phyloP scores from a whole-genome alignment of 257 asterid genomes.

The Jasminum sambac region DNA sequence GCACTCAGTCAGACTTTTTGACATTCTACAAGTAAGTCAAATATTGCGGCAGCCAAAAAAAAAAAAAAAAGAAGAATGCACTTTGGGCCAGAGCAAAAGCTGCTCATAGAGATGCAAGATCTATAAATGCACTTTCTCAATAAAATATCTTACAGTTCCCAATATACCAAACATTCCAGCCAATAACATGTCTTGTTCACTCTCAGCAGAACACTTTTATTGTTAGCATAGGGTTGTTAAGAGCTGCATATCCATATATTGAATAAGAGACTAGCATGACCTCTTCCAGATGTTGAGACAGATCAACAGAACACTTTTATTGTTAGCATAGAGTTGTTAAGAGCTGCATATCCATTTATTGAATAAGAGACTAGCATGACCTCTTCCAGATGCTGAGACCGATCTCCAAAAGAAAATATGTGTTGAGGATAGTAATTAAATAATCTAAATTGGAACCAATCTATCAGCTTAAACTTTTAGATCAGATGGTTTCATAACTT shows the following conservation, averaged over 20 bases:
- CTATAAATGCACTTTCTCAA: background rate
- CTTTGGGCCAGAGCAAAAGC: background rate
- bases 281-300: background rate
- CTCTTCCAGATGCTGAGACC: background rate
- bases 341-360: background rate
- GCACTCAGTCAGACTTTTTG: background rate
- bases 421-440: too few species aligned
- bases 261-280: background rate
- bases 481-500: too few species aligned
- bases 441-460: too few species aligned
- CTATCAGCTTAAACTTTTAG: too few species aligned
- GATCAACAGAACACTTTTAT: too few species aligned
- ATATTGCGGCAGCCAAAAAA: too few species aligned
- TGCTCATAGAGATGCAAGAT: background rate
- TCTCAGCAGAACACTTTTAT: too few species aligned
- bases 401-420: slow-evolving; percentile 4
- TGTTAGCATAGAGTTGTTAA: too few species aligned
- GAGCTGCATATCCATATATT: background rate
- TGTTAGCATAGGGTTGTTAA: too few species aligned
- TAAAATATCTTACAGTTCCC: background rate
- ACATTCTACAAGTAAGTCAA: background rate
- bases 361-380: background rate
- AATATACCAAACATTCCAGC: background rate
- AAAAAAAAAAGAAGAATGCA: slow-evolving; percentile 6
- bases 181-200: background rate